A percentile compares a stretch with the other conserved stretches of the same genome.
Evolutionary conservation across 257 asterid species (phyloP).

Genomic region (Mitragyna speciosa): DNA sequence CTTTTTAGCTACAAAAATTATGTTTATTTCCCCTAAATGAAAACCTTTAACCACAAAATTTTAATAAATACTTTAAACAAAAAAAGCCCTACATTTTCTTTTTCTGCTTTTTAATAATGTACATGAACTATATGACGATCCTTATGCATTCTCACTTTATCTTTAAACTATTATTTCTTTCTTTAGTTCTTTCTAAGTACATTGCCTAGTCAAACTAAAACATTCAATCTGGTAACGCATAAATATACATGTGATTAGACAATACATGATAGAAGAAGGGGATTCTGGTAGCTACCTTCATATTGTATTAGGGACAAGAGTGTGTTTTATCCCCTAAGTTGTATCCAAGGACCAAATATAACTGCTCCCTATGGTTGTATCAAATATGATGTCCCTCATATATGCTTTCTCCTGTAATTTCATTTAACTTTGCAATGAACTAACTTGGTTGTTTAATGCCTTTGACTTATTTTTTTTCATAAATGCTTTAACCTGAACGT

Average conservation of each 20-base stretch:
- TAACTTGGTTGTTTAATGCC: background rate
- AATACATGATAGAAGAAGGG: background rate
- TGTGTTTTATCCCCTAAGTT: background rate
- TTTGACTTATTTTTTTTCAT: background rate
- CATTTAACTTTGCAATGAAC: background rate
- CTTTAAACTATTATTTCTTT: background rate
- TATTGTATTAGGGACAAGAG: background rate
- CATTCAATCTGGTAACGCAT: background rate
- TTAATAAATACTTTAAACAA: too few species aligned
- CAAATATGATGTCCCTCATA: background rate
- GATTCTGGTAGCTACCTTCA: background rate
- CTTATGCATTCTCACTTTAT: background rate
- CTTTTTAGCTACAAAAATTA: too few species aligned
- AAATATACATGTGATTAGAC: too few species aligned
- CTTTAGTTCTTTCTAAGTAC: background rate
- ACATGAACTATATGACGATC: background rate
- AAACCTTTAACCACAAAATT: too few species aligned
- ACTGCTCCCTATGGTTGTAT: background rate
- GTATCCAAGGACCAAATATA: background rate
- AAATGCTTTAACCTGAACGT: too few species aligned
- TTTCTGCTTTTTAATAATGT: background rate
- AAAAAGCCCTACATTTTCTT: too few species aligned
- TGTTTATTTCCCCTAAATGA: too few species aligned
- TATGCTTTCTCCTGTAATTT: background rate
- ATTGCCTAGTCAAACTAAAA: background rate